Conservation (phyloP, 2,329 filamentous ascomycete species). For the Lomentospora prolificans region DNA sequence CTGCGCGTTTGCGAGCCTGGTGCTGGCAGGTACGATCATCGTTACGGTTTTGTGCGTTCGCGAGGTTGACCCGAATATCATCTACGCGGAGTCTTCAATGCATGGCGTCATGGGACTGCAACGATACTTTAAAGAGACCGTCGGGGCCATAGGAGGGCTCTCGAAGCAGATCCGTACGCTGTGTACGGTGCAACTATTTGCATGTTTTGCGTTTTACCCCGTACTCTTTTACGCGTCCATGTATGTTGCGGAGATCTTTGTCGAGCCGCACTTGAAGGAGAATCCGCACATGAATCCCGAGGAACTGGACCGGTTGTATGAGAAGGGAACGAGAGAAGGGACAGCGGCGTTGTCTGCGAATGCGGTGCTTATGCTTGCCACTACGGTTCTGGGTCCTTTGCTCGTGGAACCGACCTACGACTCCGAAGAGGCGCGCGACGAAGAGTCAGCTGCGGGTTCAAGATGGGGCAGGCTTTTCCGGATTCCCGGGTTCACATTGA, state of each 20-base stretch:
- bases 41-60: constrained; percentile 60
- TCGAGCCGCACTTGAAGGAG: constrained; percentile 66
- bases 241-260: constrained; percentile 87
- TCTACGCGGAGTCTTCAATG: constrained; percentile 55
- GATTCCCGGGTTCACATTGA: constrained; percentile 77
- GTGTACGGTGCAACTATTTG: constrained; percentile 73
- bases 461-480: constrained; percentile 48
- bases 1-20: constrained; percentile 71
- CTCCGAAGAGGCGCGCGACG: constrained; percentile 17
- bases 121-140: constrained; percentile 70
- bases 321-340: constrained; percentile 74
- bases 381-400: constrained; percentile 77
- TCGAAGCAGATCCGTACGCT: constrained; percentile 76
- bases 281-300: constrained; percentile 69
- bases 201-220: constrained; percentile 94
- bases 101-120: constrained; percentile 51
- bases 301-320: constrained; percentile 72
- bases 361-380: constrained; percentile 70
- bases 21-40: constrained; percentile 57
- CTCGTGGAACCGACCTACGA: constrained; percentile 76
- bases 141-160: constrained; percentile 64
- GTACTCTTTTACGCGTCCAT: constrained; percentile 93
- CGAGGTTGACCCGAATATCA: constrained; percentile 60
- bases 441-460: constrained; percentile 12
- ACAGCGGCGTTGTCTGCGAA: constrained; percentile 86